Evolutionary conservation across 768 basidiomycete species (phyloP).

Genomic region (Boletus huronensis): DNA sequence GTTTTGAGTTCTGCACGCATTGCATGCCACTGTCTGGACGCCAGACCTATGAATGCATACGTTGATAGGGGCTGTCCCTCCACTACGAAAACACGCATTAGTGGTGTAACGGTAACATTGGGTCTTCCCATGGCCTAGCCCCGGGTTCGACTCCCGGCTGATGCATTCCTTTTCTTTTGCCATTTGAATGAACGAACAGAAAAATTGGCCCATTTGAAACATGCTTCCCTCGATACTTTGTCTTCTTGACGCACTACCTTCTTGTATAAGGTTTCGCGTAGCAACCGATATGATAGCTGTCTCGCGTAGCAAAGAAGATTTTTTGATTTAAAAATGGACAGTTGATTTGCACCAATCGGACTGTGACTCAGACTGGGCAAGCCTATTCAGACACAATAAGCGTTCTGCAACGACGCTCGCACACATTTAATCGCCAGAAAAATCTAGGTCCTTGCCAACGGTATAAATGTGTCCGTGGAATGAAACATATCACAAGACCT

Average conservation of each 20-base stretch:
- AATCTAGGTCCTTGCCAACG: conserved; percentile 1
- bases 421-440: not conserved
- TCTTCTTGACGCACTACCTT: too few relatives aligned
- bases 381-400: too few relatives aligned
- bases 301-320: not conserved
- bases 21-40: too few relatives aligned
- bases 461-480: conserved; percentile 13
- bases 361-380: too few relatives aligned
- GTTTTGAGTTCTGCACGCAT: too few relatives aligned
- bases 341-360: too few relatives aligned
- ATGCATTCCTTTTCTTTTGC: conserved; percentile 29
- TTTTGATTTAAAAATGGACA: too few relatives aligned
- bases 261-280: not conserved
- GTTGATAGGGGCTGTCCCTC: not conserved
- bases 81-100: conserved; percentile 24
- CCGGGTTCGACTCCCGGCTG: conserved; percentile 60
- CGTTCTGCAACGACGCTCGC: too few relatives aligned
- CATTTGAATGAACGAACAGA: too few relatives aligned
- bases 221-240: too few relatives aligned
- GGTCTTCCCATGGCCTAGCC: conserved; percentile 76
- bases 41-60: too few relatives aligned
- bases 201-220: too few relatives aligned
- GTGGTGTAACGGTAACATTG: conserved; percentile 86
- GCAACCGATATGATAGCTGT: not conserved
- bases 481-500: conserved; percentile 12